A percentile compares a stretch with the other conserved stretches of the same genome.
These are phyloP conservation scores for Panaeolus cyanescens DNA, from an alignment of 768 basidiomycete genomes.

Conservation along the genomic window DNA sequence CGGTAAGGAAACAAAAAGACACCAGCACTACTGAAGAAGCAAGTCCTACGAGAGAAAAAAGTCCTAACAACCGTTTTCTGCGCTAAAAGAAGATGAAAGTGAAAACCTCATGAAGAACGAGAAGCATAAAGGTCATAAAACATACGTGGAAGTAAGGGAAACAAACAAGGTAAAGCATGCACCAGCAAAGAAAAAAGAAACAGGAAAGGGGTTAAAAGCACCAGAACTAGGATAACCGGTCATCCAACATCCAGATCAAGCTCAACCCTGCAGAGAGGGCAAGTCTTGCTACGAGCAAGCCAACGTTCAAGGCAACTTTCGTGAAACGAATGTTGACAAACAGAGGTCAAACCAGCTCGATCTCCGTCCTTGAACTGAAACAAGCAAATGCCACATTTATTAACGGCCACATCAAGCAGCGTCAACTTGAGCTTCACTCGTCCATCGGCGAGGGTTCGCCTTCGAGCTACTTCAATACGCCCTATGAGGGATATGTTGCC, in stretches of 20 bases:
- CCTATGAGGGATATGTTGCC: slow-evolving; percentile 39
- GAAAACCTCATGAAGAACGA: neutral
- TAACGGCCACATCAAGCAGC: slow-evolving; percentile 62
- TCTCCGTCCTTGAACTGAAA: slow-evolving; percentile 67
- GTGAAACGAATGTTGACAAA: slow-evolving; percentile 70
- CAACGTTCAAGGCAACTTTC: slow-evolving; percentile 63
- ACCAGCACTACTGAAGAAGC: neutral
- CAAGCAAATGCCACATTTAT: slow-evolving; percentile 75
- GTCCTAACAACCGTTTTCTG: slow-evolving; percentile 2
- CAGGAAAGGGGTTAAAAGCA: neutral
- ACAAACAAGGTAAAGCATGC: neutral
- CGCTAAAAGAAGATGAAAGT: neutral
- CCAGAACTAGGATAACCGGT: slow-evolving; percentile 22
- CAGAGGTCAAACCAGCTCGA: slow-evolving; percentile 52
- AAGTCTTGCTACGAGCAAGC: slow-evolving; percentile 60
- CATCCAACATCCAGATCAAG: slow-evolving; percentile 32
- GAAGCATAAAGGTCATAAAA: neutral
- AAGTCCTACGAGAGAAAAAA: slow-evolving; percentile 2
- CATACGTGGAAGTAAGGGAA: neutral
- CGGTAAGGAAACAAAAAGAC: neutral
- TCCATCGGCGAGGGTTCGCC: slow-evolving; percentile 62
- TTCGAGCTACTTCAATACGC: slow-evolving; percentile 56
- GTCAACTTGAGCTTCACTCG: slow-evolving; percentile 72
- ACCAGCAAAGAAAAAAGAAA: slow-evolving; percentile 5
- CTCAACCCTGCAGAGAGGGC: slow-evolving; percentile 63